Evolutionary conservation across 2,329 filamentous ascomycete species (phyloP).

Genomic region (Botrytis squamosa): DNA sequence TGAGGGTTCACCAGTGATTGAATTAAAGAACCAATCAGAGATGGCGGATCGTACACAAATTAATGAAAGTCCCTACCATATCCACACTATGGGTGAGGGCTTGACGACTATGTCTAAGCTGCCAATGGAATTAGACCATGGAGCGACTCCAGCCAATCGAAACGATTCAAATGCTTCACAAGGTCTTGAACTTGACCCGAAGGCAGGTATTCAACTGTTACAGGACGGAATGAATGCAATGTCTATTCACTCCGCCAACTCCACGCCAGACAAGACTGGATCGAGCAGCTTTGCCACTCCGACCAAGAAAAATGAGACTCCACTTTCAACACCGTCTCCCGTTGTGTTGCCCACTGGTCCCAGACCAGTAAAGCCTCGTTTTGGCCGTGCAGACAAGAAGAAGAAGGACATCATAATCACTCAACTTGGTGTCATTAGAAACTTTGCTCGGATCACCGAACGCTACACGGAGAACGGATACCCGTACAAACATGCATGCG

Average conservation of each 20-base stretch:
- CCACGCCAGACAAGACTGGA: not conserved
- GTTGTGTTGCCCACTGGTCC: not conserved
- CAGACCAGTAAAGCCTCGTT: not conserved
- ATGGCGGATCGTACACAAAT: not conserved
- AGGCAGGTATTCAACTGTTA: not conserved
- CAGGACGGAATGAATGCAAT: not conserved
- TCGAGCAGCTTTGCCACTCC: not conserved
- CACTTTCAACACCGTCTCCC: not conserved
- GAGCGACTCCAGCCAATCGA: not conserved
- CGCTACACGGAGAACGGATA: constrained; percentile 20
- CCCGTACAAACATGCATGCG: constrained; percentile 11
- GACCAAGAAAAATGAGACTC: not conserved
- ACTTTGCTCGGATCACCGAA: constrained; percentile 23
- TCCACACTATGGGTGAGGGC: not conserved
- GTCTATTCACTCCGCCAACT: not conserved
- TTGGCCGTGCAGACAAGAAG: constrained; percentile 22
- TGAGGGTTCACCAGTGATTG: not conserved
- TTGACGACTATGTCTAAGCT: not conserved
- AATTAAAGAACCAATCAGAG: not conserved
- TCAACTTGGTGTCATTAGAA: constrained; percentile 23
- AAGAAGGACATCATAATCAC: constrained; percentile 29
- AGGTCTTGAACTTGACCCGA: not conserved
- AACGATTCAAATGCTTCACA: not conserved
- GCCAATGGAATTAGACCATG: not conserved
- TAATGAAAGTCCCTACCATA: not conserved